Percentiles rank a stretch among this genome's conserved stretches.
phyloP scores from a whole-genome alignment of 225 moss, liverwort and hornwort genomes.

The Asterella californica region DNA sequence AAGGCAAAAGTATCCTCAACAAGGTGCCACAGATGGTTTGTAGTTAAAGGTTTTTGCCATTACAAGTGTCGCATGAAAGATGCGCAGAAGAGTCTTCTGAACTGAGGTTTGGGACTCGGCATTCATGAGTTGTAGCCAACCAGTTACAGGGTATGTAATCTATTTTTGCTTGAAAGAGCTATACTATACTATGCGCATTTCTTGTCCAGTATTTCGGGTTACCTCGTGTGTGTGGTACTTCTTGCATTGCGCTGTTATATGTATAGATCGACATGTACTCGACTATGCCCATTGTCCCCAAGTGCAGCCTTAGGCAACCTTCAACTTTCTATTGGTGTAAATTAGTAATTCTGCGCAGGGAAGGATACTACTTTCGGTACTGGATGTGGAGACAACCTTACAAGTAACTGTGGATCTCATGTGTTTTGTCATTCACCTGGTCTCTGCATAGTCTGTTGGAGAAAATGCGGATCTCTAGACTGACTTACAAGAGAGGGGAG shows the following conservation, averaged over 20 bases:
- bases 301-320: neutral
- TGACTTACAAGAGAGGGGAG: too few relatives aligned
- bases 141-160: constrained; percentile 25
- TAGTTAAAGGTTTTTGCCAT: constrained; percentile 7
- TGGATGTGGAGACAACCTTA: neutral
- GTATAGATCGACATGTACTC: too few relatives aligned
- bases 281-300: neutral
- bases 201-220: too few relatives aligned
- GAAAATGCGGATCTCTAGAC: too few relatives aligned
- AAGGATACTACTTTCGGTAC: neutral
- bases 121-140: constrained; percentile 7
- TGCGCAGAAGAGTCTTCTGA: neutral
- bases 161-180: constrained; percentile 22
- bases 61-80: neutral
- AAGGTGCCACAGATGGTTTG: constrained; percentile 10
- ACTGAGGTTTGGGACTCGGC: neutral
- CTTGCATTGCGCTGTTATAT: too few relatives aligned
- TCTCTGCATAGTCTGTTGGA: too few relatives aligned
- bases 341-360: too few relatives aligned
- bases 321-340: neutral
- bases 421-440: neutral
- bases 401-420: neutral
- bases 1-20: constrained; percentile 17
- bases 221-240: too few relatives aligned
- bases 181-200: neutral